Conservation (phyloP, 1,139 yeast species). For the Scheffersomyces titani region DNA sequence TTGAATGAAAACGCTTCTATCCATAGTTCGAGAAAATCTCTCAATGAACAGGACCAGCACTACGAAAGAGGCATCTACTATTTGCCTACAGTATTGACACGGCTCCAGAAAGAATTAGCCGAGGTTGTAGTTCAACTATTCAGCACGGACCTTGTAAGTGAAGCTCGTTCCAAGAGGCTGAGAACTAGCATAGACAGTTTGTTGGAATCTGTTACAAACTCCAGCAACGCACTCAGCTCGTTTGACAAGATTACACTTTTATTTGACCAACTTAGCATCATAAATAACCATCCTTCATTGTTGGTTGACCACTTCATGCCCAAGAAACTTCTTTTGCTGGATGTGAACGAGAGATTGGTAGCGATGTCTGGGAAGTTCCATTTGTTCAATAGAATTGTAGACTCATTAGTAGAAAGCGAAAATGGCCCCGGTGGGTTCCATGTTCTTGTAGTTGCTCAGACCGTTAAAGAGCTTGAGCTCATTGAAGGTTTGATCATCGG, state of each 20-base stretch:
- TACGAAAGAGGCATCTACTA: constrained; percentile 35
- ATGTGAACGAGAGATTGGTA: constrained; percentile 56
- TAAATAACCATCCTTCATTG: constrained; percentile 66
- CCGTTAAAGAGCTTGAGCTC: constrained; percentile 67
- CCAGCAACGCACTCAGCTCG: constrained; percentile 11
- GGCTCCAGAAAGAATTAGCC: constrained; percentile 55
- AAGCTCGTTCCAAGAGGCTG: constrained; percentile 22
- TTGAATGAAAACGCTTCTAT: constrained; percentile 1
- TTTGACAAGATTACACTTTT: constrained; percentile 32
- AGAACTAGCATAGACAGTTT: constrained; percentile 40
- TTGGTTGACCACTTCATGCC: constrained; percentile 78
- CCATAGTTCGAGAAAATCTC: neutral
- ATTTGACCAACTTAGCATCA: constrained; percentile 49
- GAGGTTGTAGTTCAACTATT: constrained; percentile 58
- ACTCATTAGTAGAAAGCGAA: constrained; percentile 20
- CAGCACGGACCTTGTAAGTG: constrained; percentile 41
- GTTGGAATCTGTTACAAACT: constrained; percentile 33
- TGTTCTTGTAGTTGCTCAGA: constrained; percentile 58
- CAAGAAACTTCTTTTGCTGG: constrained; percentile 62
- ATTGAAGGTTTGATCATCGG: constrained; percentile 70
- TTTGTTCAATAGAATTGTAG: constrained; percentile 53
- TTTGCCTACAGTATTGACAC: constrained; percentile 57
- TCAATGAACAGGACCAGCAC: neutral
- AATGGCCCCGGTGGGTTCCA: constrained; percentile 15
- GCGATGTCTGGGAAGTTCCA: constrained; percentile 61